Evolutionary conservation across 306 rosid species (phyloP).

Genomic region (Inga oerstediana): DNA sequence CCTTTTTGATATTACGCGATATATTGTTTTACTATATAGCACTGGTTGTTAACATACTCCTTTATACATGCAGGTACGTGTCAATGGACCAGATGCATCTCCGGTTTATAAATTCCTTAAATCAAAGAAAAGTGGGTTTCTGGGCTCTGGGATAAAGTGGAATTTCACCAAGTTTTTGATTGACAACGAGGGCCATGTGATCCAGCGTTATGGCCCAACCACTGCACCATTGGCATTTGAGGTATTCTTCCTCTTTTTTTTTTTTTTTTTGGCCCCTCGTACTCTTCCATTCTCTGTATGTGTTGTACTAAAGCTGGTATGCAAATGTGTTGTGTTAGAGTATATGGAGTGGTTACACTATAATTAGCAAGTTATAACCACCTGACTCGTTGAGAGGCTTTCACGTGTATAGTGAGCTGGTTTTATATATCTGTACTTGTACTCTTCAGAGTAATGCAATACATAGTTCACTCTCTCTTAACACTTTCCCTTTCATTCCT

Average conservation of each 20-base stretch:
- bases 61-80: slow-evolving; percentile 56
- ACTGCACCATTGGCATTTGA: slow-evolving; percentile 68
- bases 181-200: slow-evolving; percentile 66
- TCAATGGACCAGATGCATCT: slow-evolving; percentile 68
- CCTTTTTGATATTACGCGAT: background rate
- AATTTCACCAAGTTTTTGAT: slow-evolving; percentile 94
- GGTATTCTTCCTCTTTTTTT: slow-evolving; percentile 40
- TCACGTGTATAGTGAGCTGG: too few species aligned
- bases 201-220: slow-evolving; percentile 69
- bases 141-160: slow-evolving; percentile 86
- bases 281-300: background rate
- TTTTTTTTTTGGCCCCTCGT: background rate
- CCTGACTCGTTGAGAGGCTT: too few species aligned
- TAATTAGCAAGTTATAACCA: too few species aligned
- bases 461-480: too few species aligned
- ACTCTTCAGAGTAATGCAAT: too few species aligned
- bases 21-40: slow-evolving; percentile 1
- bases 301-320: background rate
- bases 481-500: too few species aligned
- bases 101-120: slow-evolving; percentile 79
- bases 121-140: slow-evolving; percentile 59
- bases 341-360: too few species aligned
- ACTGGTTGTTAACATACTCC: slow-evolving; percentile 15
- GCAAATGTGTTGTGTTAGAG: background rate
- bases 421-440: too few species aligned